Evolutionary conservation across 1,284 basidiomycete species (phyloP).

Genomic region (Malassezia obtusa): DNA sequence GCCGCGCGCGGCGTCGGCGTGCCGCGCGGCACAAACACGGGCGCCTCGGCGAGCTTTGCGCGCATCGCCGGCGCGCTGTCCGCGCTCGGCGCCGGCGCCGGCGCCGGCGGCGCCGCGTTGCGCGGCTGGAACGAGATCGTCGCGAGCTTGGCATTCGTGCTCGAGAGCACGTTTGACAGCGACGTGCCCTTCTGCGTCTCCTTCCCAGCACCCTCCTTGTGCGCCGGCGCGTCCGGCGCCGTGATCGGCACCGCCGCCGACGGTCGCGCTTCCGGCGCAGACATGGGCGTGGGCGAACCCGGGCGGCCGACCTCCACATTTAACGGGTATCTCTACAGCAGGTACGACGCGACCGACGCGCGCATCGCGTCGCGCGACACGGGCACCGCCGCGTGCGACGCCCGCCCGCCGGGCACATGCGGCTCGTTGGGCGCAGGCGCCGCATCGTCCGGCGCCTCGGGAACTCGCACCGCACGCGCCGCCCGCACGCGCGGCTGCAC

Average conservation of each 20-base stretch:
- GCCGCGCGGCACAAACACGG: constrained; percentile 17
- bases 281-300: not conserved
- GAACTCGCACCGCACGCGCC: not conserved
- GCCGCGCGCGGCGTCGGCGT: not conserved
- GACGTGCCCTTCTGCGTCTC: constrained; percentile 7
- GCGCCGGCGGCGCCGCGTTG: not conserved
- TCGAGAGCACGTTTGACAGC: constrained; percentile 15
- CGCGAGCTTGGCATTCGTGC: constrained; percentile 13
- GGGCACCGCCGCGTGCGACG: constrained; percentile 7
- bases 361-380: constrained; percentile 15
- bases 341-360: constrained; percentile 5
- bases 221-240: not conserved
- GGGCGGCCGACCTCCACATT: constrained; percentile 3
- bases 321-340: constrained; percentile 1
- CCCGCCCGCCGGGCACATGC: not conserved
- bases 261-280: not conserved
- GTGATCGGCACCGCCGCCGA: not conserved
- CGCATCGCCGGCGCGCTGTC: constrained; percentile 5
- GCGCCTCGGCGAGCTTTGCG: constrained; percentile 13
- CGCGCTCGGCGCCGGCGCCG: not conserved
- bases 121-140: constrained; percentile 18
- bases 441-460: not conserved
- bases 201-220: not conserved
- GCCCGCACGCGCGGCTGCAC: not conserved
- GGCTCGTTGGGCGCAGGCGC: not conserved